Percentiles rank a stretch among this genome's conserved stretches.
phyloP scores from a whole-genome alignment of 2,329 filamentous ascomycete genomes.

The Diaporthe vaccinii region DNA sequence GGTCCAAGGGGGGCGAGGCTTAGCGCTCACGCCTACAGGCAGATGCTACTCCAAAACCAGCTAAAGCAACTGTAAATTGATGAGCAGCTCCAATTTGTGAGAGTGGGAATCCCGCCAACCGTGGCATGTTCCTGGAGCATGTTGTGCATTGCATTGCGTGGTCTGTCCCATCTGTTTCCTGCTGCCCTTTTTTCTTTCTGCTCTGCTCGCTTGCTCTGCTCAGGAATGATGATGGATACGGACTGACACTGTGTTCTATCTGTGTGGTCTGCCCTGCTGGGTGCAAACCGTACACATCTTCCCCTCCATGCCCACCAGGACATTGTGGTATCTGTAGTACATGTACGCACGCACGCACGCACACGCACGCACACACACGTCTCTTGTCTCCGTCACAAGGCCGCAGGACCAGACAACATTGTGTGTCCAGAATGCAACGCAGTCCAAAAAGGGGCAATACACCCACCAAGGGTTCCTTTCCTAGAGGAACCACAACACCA shows the following conservation, averaged over 20 bases:
- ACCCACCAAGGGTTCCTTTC: conserved; percentile 24
- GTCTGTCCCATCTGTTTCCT: background rate
- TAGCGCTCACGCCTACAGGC: conserved; percentile 21
- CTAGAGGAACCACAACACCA: conserved; percentile 7
- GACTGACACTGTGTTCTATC: background rate
- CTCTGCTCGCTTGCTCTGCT: background rate
- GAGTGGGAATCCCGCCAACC: conserved; percentile 23
- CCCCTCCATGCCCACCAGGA: background rate
- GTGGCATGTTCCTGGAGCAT: conserved; percentile 29
- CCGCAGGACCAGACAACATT: conserved; percentile 30
- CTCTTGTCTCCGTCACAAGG: conserved; percentile 20
- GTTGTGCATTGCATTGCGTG: conserved; percentile 27
- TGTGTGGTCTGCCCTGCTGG: background rate
- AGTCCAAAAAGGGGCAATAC: conserved; percentile 26
- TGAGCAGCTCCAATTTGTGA: conserved; percentile 28
- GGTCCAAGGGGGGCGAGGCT: conserved; percentile 24
- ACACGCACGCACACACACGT: background rate
- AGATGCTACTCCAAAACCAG: conserved; percentile 32
- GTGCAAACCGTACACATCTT: background rate
- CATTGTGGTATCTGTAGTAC: background rate
- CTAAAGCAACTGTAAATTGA: conserved; percentile 32
- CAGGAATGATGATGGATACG: conserved; percentile 7
- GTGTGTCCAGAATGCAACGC: conserved; percentile 21
- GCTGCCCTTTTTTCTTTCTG: background rate
- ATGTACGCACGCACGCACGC: conserved; percentile 1